A percentile compares a stretch with the other conserved stretches of the same genome.
These are phyloP conservation scores for Neofusicoccum ribis DNA, from an alignment of 2,329 filamentous ascomycete species.

Conservation along the genomic window DNA sequence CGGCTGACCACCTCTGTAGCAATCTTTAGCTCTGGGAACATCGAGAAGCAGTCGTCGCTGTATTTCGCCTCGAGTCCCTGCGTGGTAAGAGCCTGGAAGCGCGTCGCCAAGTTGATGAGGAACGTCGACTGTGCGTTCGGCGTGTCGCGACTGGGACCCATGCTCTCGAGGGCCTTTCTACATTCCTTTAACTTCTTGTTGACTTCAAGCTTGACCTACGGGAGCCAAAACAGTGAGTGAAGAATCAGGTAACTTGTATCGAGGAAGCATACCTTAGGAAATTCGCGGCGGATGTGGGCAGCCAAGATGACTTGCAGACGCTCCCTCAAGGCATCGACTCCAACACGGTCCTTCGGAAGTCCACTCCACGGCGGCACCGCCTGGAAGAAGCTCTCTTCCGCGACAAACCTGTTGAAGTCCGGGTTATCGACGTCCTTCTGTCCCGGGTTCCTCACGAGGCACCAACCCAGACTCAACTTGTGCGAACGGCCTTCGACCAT, in stretches of 20 bases:
- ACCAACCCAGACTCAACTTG: constrained; percentile 52
- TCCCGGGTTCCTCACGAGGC: constrained; percentile 53
- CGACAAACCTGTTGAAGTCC: constrained; percentile 27
- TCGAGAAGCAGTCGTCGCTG: constrained; percentile 35
- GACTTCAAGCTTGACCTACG: constrained; percentile 37
- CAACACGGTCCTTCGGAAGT: constrained; percentile 40
- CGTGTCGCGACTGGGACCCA: constrained; percentile 39
- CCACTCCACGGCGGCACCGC: constrained; percentile 37
- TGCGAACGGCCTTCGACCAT: constrained; percentile 43
- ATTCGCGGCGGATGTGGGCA: constrained; percentile 46
- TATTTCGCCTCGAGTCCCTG: constrained; percentile 41
- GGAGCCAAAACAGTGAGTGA: constrained; percentile 27
- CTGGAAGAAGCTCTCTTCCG: constrained; percentile 40
- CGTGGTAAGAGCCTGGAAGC: constrained; percentile 40
- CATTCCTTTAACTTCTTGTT: constrained; percentile 29
- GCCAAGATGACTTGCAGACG: constrained; percentile 46
- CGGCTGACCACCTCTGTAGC: constrained; percentile 35
- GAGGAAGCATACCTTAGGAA: constrained; percentile 42
- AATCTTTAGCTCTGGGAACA: constrained; percentile 32
- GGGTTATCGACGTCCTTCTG: constrained; percentile 26
- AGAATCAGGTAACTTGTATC: background rate
- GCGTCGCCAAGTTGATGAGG: constrained; percentile 39
- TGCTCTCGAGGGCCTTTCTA: constrained; percentile 26
- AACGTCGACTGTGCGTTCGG: constrained; percentile 38
- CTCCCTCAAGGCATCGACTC: constrained; percentile 42